A percentile compares a stretch with the other conserved stretches of the same genome.
phyloP scores from a whole-genome alignment of 2,329 filamentous ascomycete species.

The Arthrobotrys entomopaga region DNA sequence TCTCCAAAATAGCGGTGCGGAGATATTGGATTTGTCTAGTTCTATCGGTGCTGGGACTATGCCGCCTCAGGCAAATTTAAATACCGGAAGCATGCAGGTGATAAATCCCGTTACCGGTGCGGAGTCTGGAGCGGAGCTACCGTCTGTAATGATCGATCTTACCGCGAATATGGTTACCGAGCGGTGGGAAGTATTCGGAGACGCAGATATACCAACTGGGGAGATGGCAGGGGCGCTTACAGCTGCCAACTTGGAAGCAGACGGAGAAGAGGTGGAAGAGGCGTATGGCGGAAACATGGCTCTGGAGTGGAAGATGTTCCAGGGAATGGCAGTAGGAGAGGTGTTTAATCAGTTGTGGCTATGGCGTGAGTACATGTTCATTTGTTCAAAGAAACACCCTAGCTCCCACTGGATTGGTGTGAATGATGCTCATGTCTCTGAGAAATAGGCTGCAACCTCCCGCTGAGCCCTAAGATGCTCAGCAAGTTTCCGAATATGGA shows the following conservation, averaged over 20 bases:
- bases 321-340: constrained; percentile 1
- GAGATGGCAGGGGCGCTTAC: constrained; percentile 8
- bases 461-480: constrained; percentile 15
- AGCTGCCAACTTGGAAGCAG: constrained; percentile 26
- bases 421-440: background rate
- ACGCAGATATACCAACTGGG: background rate
- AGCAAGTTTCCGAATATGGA: constrained; percentile 37
- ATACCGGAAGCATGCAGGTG: background rate
- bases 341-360: constrained; percentile 34
- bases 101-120: background rate
- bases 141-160: constrained; percentile 7
- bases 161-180: constrained; percentile 3
- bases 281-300: constrained; percentile 18
- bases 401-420: background rate
- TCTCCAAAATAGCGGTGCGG: background rate
- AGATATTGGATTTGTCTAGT: background rate
- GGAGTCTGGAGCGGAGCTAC: constrained; percentile 3
- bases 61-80: background rate
- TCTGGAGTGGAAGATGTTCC: constrained; percentile 15
- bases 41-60: background rate
- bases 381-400: background rate
- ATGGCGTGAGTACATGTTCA: constrained; percentile 41
- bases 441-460: constrained; percentile 6
- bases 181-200: constrained; percentile 39
- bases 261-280: constrained; percentile 1